phyloP scores from a whole-genome alignment of 1,284 basidiomycete species.

The Wolfiporia cocos region DNA sequence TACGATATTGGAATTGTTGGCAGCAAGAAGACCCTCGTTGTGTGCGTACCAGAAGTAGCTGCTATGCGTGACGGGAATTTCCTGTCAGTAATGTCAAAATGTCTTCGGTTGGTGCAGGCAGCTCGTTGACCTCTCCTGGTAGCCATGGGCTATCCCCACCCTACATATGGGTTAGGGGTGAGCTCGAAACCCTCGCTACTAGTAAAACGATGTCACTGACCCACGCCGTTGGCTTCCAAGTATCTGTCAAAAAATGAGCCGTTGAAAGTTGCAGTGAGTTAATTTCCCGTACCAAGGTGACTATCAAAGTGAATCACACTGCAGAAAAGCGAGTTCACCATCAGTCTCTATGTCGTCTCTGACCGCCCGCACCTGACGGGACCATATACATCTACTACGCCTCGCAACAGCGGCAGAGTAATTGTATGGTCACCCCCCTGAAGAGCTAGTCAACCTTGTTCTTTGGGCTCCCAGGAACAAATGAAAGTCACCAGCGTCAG shows the following conservation, averaged over 20 bases:
- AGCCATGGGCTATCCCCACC: conserved; percentile 25
- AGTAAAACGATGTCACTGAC: too few relatives aligned
- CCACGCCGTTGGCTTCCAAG: conserved; percentile 25
- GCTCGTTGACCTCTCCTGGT: conserved; percentile 21
- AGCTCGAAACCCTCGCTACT: too few relatives aligned
- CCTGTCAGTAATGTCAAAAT: conserved; percentile 7
- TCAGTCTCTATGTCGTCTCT: not conserved
- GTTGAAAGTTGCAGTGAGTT: too few relatives aligned
- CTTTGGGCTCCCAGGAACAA: too few relatives aligned
- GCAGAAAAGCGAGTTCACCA: not conserved
- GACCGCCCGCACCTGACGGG: conserved; percentile 23
- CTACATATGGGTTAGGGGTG: too few relatives aligned
- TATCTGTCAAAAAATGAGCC: conserved; percentile 17
- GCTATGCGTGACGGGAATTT: conserved; percentile 31
- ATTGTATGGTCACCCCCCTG: conserved; percentile 37
- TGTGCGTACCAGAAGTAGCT: conserved; percentile 36
- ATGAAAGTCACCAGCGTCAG: conserved; percentile 29
- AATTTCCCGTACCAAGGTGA: conserved; percentile 29
- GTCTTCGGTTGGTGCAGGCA: not conserved
- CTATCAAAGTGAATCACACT: conserved; percentile 37
- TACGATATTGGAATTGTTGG: conserved; percentile 33
- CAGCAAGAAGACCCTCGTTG: conserved; percentile 32
- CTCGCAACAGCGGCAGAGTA: conserved; percentile 31
- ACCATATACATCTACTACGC: conserved; percentile 30
- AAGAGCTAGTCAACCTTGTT: not conserved